These are phyloP conservation scores for Eutypa lata DNA, from an alignment of 2,329 filamentous ascomycete genomes.

Conservation along the genomic window DNA sequence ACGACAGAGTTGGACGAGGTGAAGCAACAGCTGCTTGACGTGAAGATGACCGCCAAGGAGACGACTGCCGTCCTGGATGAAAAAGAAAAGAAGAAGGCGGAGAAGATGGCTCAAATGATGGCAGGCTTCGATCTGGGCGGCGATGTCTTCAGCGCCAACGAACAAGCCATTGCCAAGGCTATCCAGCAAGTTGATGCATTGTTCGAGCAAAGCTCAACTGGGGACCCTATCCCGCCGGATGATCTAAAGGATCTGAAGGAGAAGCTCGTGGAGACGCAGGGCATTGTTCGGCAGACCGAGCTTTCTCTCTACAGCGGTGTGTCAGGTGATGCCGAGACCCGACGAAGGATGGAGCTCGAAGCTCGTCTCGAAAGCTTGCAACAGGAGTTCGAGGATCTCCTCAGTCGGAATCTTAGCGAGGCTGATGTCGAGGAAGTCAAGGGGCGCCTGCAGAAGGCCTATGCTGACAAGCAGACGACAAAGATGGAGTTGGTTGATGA, in stretches of 20 bases:
- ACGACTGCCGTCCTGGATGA: slow-evolving; percentile 86
- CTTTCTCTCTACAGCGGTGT: slow-evolving; percentile 72
- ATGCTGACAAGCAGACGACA: slow-evolving; percentile 70
- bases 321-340: slow-evolving; percentile 61
- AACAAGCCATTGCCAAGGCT: slow-evolving; percentile 76
- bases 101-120: slow-evolving; percentile 99
- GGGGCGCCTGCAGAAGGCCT: slow-evolving; percentile 71
- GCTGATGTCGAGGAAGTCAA: slow-evolving; percentile 84
- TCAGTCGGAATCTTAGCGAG: slow-evolving; percentile 75
- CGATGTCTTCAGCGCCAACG: slow-evolving; percentile 91
- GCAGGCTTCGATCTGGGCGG: slow-evolving; percentile 92
- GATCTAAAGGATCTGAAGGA: slow-evolving; percentile 75
- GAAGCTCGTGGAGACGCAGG: slow-evolving; percentile 83
- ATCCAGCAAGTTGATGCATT: slow-evolving; percentile 81
- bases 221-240: slow-evolving; percentile 77
- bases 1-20: slow-evolving; percentile 90
- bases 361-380: slow-evolving; percentile 71
- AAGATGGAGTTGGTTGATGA: slow-evolving; percentile 73
- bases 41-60: slow-evolving; percentile 95
- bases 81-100: slow-evolving; percentile 97
- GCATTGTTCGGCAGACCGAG: slow-evolving; percentile 89
- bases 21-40: slow-evolving; percentile 92
- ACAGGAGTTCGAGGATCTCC: slow-evolving; percentile 77
- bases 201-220: slow-evolving; percentile 70
- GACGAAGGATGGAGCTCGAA: slow-evolving; percentile 74